These are phyloP conservation scores for Venturia oleaginea DNA, from an alignment of 2,329 filamentous ascomycete genomes.

Conservation along the genomic window DNA sequence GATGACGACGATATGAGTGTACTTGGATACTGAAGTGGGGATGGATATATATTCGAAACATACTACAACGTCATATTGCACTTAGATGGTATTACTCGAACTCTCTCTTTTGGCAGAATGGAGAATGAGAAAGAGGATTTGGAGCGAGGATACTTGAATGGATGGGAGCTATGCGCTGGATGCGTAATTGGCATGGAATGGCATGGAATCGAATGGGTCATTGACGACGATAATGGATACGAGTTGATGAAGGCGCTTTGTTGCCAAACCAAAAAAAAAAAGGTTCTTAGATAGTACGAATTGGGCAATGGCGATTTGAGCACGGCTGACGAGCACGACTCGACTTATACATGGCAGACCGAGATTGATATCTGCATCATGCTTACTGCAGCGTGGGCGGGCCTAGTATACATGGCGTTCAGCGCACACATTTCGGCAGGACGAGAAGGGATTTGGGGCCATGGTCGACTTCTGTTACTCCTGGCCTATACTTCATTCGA, in stretches of 20 bases:
- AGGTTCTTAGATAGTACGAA: neutral
- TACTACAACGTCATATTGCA: neutral
- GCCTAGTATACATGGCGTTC: neutral
- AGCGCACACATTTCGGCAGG: neutral
- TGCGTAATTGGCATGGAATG: neutral
- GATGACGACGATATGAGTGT: conserved; percentile 5
- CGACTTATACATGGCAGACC: neutral
- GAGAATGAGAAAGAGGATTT: neutral
- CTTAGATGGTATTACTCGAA: neutral
- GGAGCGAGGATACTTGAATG: neutral
- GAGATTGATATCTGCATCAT: neutral
- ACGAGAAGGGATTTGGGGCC: neutral
- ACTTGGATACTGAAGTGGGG: neutral
- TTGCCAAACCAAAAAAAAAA: neutral
- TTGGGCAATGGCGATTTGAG: neutral
- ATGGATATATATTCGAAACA: neutral
- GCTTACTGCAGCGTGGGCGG: neutral
- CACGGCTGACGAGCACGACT: neutral
- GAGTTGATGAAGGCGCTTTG: neutral
- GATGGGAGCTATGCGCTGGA: neutral
- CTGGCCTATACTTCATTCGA: too few species aligned
- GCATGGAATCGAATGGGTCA: neutral
- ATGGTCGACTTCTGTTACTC: too few species aligned
- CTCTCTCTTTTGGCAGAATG: neutral
- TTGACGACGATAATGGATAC: neutral